These are phyloP conservation scores for Nymphaea colorata DNA, from an alignment of 164 flowering plant species.

Conservation along the genomic window DNA sequence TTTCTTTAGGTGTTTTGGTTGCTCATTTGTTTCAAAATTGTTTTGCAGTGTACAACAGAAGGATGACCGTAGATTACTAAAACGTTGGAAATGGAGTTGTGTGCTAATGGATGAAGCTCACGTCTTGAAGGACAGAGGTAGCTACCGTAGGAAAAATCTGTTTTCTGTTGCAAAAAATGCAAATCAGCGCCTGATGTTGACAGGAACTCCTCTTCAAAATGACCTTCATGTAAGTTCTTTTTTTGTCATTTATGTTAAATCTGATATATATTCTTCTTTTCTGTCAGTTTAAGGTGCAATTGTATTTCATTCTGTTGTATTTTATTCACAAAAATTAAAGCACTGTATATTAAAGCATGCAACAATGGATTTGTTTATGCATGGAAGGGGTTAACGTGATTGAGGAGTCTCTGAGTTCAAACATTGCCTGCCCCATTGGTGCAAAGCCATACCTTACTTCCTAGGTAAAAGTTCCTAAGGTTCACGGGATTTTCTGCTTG, in stretches of 20 bases:
- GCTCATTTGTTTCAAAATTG: neutral
- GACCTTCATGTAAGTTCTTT: neutral
- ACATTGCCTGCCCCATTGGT: too few species aligned
- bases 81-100: constrained; percentile 90
- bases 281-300: neutral
- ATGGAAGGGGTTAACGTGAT: too few species aligned
- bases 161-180: constrained; percentile 89
- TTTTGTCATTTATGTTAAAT: too few species aligned
- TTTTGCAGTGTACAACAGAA: constrained; percentile 75
- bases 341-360: too few species aligned
- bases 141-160: constrained; percentile 92
- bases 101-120: constrained; percentile 98
- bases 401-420: too few species aligned
- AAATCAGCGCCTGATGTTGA: constrained; percentile 85
- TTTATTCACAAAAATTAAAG: neutral
- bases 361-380: too few species aligned
- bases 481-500: too few species aligned
- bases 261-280: neutral
- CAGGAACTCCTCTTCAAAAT: constrained; percentile 96
- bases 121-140: constrained; percentile 88
- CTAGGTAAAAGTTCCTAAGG: too few species aligned
- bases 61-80: constrained; percentile 86
- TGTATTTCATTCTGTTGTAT: neutral
- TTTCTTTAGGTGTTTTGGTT: neutral
- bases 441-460: too few species aligned